Evolutionary conservation across 2,329 filamentous ascomycete species (phyloP), one percentile per base, ranked within the genome.

Genomic region (Cladosporium sp.): DNA sequence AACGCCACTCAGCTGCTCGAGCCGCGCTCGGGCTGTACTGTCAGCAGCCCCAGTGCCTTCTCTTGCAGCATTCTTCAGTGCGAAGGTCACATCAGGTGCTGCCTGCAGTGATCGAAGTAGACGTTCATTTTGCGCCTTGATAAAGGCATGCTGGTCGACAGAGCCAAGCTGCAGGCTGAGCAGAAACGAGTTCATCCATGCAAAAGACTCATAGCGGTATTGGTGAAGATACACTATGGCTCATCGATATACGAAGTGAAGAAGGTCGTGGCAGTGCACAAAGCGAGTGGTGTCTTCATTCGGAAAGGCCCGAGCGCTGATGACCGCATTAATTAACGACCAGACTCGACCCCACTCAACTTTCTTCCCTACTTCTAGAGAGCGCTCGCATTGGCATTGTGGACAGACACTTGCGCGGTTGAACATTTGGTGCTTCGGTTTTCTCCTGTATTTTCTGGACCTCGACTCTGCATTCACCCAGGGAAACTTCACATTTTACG

Each of bases 91-190:
- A 13, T 60, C 83, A 59, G 86, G 83, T 18, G 88, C 87, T 3
- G 88, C 84, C 58, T 89, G 86, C 67, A 96, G 86, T n/a, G 87
- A 86, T 68, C 85, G 86, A 54, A 93, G 79, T 66, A 93, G 85
- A 36, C 85, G 84, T 16, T 87, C 85, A 25, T 87, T 88, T 72
- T 91, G 85, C 21, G 86, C 84, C 69, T 86, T 83, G 71, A 89
- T 85, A 70, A 96, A 86, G 56, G 83, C 82, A 71, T 86, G 84
- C 58, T 88, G 86, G 69, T 82, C 80, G 66, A 92, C 78, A 73
- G 85, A 85, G 79, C 92, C 91, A 67, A 88, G 83, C 76, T 91
- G 88, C 79, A 92, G 89, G 76, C 91, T 88, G 77, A 95, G 83
- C 67, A 96, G 82, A 76, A 89, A 88, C 76, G 86, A 82, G 87